Base-by-base conservation (phyloP, 345 rosid species). In the Pistacia vera region DNA sequence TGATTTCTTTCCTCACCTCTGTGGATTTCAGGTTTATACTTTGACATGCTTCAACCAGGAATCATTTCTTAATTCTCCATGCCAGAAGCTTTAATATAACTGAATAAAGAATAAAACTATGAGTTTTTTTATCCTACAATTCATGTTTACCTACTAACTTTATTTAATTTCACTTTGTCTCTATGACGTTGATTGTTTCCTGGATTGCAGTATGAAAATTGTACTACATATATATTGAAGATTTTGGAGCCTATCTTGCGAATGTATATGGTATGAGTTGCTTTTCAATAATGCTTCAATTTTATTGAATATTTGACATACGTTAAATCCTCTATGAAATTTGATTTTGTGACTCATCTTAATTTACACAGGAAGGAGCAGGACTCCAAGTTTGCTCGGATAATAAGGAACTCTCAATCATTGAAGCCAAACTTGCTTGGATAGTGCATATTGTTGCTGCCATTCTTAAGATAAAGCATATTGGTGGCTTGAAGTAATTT, bases 391-490 rank as follows among this genome's bases (percentile, higher is more conserved):
- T 70, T 4, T 62, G 77, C 69, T 84, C 28, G 11, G 28, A 83
- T 73, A 77, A 61, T 16, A 81, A 52, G 65, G 88, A 87, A 55
- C 84, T 87, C 57, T 79, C 80, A 20, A 79, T 81, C 59, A 75
- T 85, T 67, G 90, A 87, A 74, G 88, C 85, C 73, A 85, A 87
- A 79, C 87, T 87, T 78, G 77, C 88, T 66, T 87, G 90, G 90
- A 76, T 87, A 52, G 87, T 87, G 68, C 90, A 87, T 80, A 87
- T 87, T 28, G 76, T 85, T 55, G 90, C 88, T 36, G 88, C 90
- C 46, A 83, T 87, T 49, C 77, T 87, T 54, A 87, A 87, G 83
- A 78, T 78, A 22, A 87, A 85, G 70, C 90, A 85, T 71, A 77
- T 77, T 54, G 62, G 81, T 73, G 87, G 88, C 48, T 81, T 82